Evolutionary conservation across 176 grass and related monocot genomes (phyloP).

Genomic region (Canna indica): DNA sequence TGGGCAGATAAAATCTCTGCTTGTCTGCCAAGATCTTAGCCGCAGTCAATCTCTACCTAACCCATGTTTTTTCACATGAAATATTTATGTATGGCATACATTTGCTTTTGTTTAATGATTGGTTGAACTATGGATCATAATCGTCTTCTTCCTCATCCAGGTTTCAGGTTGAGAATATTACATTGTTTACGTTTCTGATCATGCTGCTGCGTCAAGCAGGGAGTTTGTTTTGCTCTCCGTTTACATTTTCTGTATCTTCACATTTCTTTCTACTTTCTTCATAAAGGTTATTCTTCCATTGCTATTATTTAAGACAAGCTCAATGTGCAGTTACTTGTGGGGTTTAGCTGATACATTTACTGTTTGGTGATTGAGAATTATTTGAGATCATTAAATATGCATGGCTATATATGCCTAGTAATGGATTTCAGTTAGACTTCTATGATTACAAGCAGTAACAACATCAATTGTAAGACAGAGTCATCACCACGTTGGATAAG

Average conservation of each 20-base stretch:
- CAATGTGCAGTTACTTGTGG: no score
- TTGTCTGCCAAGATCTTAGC: background rate
- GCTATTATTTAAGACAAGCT: background rate
- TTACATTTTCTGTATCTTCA: no score
- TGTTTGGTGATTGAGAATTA: no score
- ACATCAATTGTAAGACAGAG: no score
- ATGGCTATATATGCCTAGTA: no score
- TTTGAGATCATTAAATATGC: no score
- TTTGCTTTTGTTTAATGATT: background rate
- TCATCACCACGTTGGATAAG: no score
- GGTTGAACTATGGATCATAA: background rate
- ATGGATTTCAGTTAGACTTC: no score
- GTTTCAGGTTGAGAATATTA: no score
- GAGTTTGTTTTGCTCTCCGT: background rate
- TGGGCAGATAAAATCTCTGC: background rate
- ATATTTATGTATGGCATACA: background rate
- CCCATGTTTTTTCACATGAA: background rate
- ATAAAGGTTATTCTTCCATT: background rate
- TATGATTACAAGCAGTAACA: no score
- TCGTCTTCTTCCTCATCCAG: background rate
- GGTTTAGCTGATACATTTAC: no score
- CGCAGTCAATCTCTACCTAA: conserved; percentile 3
- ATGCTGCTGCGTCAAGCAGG: background rate
- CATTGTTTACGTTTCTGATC: background rate
- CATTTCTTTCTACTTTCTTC: background rate